Percentiles rank a stretch among this genome's conserved stretches.
phyloP scores from a whole-genome alignment of 129 eudicot species.

The Lactuca saligna region DNA sequence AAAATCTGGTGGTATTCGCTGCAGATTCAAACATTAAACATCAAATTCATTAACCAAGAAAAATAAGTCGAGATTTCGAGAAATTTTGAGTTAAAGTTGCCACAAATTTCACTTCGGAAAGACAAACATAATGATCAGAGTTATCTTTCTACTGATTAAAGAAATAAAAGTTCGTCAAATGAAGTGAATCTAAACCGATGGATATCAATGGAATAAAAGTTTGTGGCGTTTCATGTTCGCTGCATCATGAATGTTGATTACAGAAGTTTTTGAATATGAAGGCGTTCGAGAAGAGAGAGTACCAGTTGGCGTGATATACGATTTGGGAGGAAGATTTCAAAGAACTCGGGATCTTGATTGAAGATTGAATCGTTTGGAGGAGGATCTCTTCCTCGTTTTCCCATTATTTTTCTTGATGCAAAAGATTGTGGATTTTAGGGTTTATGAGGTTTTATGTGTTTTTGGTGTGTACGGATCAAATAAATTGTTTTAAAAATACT shows the following conservation, averaged over 20 bases:
- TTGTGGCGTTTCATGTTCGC: neutral
- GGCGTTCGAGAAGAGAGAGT: neutral
- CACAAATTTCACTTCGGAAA: neutral
- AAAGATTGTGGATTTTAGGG: neutral
- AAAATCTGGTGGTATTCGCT: slow-evolving; percentile 45
- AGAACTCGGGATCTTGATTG: slow-evolving; percentile 35
- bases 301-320: slow-evolving; percentile 40
- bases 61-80: neutral
- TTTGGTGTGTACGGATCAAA: neutral
- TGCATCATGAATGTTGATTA: no score
- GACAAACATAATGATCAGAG: neutral
- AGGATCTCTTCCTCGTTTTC: slow-evolving; percentile 18
- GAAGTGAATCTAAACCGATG: neutral
- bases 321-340: slow-evolving; percentile 39
- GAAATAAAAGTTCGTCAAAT: neutral
- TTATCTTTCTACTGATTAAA: neutral
- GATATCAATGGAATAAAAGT: neutral
- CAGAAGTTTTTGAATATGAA: neutral
- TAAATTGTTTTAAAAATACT: no score
- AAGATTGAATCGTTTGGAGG: slow-evolving; percentile 6
- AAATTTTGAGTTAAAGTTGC: neutral
- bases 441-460: neutral
- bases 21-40: slow-evolving; percentile 11
- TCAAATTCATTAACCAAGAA: neutral
- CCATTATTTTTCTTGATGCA: slow-evolving; percentile 6